Conservation (phyloP, 805 yeast genomes). For the Yarrowia sp. region DNA sequence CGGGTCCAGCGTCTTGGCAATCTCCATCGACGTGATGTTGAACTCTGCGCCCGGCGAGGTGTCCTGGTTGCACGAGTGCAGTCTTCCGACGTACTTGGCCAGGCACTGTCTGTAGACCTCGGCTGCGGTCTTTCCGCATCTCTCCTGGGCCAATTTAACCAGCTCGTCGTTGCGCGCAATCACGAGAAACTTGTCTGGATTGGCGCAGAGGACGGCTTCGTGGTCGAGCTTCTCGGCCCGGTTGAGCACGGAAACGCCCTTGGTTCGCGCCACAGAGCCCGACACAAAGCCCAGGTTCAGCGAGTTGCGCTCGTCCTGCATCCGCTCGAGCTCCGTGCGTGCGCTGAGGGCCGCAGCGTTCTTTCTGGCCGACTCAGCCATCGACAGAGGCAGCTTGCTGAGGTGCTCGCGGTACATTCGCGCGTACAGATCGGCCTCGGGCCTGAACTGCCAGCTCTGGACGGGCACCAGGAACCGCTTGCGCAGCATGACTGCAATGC, state of each 20-base stretch:
- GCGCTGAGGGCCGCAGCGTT: conserved; percentile 63
- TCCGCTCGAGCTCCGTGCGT: conserved; percentile 34
- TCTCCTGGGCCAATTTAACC: conserved; percentile 57
- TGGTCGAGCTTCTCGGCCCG: conserved; percentile 27
- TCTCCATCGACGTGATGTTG: conserved; percentile 42
- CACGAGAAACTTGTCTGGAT: conserved; percentile 65
- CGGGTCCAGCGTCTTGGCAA: conserved; percentile 29
- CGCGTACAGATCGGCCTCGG: conserved; percentile 35
- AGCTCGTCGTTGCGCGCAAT: conserved; percentile 63
- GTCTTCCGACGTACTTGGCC: conserved; percentile 52
- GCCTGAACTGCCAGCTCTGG: conserved; percentile 40
- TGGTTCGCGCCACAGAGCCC: background rate
- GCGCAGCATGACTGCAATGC: conserved; percentile 48
- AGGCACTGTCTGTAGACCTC: conserved; percentile 61
- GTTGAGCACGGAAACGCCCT: background rate
- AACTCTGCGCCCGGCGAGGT: conserved; percentile 35
- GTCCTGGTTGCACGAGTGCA: conserved; percentile 39
- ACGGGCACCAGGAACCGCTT: conserved; percentile 55
- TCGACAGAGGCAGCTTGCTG: conserved; percentile 27
- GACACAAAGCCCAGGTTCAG: conserved; percentile 30
- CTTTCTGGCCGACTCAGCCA: conserved; percentile 56
- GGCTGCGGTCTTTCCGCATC: conserved; percentile 69
- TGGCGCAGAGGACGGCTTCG: conserved; percentile 52
- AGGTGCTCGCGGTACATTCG: conserved; percentile 32
- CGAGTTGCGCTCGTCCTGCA: conserved; percentile 30